Percentiles rank a stretch among this genome's conserved stretches.
Conservation (phyloP, 75 land plant species). For the Ceratopteris richardii region DNA sequence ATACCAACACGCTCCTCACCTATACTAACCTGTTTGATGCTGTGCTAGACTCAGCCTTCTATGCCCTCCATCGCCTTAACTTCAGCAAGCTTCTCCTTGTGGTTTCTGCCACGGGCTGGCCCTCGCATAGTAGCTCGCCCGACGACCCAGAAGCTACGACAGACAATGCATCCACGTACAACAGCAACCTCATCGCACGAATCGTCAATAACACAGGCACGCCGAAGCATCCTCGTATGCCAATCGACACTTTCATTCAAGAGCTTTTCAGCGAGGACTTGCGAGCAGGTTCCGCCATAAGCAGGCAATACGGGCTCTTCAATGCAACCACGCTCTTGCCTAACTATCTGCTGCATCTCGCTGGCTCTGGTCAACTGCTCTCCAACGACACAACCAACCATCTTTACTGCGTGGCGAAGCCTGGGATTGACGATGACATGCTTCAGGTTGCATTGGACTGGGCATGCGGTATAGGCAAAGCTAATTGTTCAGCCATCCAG, state of each 20-base stretch:
- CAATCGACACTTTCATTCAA: constrained; percentile 54
- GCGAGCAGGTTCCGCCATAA: constrained; percentile 46
- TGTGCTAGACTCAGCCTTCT: constrained; percentile 65
- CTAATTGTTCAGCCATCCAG: constrained; percentile 56
- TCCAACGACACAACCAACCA: constrained; percentile 64
- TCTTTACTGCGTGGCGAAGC: constrained; percentile 63
- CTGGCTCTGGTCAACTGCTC: constrained; percentile 46
- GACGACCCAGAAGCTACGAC: constrained; percentile 45
- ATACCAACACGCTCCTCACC: constrained; percentile 50
- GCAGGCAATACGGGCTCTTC: constrained; percentile 59
- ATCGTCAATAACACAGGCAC: constrained; percentile 52
- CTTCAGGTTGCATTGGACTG: constrained; percentile 64
- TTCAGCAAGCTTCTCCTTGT: constrained; percentile 45
- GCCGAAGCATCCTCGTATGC: constrained; percentile 41
- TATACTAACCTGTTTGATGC: constrained; percentile 67
- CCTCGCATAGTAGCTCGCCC: constrained; percentile 45
- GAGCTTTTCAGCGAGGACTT: constrained; percentile 76
- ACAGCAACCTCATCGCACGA: constrained; percentile 41
- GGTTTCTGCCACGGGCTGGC: constrained; percentile 82
- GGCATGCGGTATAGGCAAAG: constrained; percentile 68
- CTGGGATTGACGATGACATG: constrained; percentile 33
- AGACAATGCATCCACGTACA: constrained; percentile 48
- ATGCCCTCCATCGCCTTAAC: constrained; percentile 45
- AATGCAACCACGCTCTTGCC: neutral
- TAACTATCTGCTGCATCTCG: constrained; percentile 32